Conservation (phyloP, 495 filamentous ascomycete genomes). For the Choiromyces venosus region DNA sequence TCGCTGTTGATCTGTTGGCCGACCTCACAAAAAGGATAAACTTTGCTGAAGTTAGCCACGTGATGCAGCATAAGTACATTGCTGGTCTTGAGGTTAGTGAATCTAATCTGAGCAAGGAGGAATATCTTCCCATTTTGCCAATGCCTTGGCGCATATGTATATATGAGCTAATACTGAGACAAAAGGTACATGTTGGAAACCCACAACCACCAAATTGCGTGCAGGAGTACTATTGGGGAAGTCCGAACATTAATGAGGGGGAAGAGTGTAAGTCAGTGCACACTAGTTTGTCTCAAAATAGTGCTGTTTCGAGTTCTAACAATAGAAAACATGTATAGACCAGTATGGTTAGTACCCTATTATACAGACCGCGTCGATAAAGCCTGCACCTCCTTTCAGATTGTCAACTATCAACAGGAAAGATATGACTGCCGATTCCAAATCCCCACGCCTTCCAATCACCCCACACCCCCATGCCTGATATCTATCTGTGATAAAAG, state of each 20-base stretch:
- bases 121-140: background rate
- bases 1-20: conserved; percentile 7
- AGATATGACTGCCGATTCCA: background rate
- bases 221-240: background rate
- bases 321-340: background rate
- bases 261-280: background rate
- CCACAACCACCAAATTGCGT: background rate
- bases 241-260: background rate
- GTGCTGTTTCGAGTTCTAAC: background rate
- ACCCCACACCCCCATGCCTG: background rate
- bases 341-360: background rate
- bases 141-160: background rate
- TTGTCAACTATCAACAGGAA: background rate
- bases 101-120: background rate
- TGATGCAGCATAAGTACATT: background rate
- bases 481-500: background rate
- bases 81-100: background rate
- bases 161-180: background rate
- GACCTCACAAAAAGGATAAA: conserved; percentile 9
- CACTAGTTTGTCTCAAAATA: background rate
- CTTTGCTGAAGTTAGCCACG: background rate
- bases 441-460: background rate
- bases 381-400: background rate
- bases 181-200: background rate
- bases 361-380: background rate